Evolutionary conservation across 768 basidiomycete genomes (phyloP), one percentile per base, ranked within the genome.

Genomic region (Boletus tylopilopsis): DNA sequence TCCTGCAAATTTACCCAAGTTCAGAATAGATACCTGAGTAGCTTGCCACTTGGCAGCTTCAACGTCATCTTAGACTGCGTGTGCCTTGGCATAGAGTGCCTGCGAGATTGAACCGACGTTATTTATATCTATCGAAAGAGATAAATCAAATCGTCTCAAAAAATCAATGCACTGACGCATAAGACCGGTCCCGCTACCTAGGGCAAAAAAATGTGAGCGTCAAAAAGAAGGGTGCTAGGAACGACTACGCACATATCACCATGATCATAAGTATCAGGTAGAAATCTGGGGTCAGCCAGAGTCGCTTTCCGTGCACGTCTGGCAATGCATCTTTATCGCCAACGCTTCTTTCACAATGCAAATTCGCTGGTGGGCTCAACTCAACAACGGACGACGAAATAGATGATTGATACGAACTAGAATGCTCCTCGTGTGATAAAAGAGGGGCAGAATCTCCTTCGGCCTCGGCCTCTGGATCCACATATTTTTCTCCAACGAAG

Each of bases 71-170:
- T 87, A 92, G 3, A 73, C 60, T 0, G 77, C 68, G 39, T 83
- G 76, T 7, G 76, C 77, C 47, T 83, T 73, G 3, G 82, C 78
- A 55, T 81, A 85, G 24, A 87, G 71, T 0, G 75, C 84, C 59
- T 87, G 81, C 0, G 90, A 76, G 51, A 90, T 85, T 2, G 84
- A 79, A 15, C 90, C 88, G n/a, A 85, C 88, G 54, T 93, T 92
- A 64, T 91, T 92, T 68, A 93, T 92, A 60, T 84, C 85, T 87
- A 47, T 22, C 16, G 22, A 30, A 21, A 37, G 21, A 51, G 35
- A 55, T 53, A 35, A 42, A 47, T 23, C 10, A 3, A 10, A 21
- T 29, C 4, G 16, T 3, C 16, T 24, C 25, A 5, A 5, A 16
- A 30, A 33, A 15, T 35, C 18, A 19, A 29, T 47, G 9, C 9